A percentile compares a stretch with the other conserved stretches of the same genome.
Conservation (phyloP, 495 filamentous ascomycete species). For the Aspergillus bridgeri region DNA sequence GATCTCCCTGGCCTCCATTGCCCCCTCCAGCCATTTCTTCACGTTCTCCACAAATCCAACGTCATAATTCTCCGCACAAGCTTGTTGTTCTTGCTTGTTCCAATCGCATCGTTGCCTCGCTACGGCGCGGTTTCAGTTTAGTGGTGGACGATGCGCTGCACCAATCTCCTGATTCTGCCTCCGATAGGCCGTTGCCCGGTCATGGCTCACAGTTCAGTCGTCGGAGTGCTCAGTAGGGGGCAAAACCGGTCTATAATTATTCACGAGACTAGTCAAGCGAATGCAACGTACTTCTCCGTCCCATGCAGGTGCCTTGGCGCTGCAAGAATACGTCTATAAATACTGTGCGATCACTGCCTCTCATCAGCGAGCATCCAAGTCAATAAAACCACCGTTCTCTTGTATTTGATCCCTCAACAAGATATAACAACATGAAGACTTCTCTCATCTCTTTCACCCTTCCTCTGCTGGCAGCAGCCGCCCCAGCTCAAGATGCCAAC, state of each 20-base stretch:
- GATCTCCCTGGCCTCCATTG: not conserved
- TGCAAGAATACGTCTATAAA: not conserved
- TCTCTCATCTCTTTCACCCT: conserved; percentile 23
- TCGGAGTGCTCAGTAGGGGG: not conserved
- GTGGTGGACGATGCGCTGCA: conserved; percentile 1
- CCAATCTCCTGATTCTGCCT: not conserved
- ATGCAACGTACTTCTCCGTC: not conserved
- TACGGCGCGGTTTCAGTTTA: conserved; percentile 5
- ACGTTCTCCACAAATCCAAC: conserved; percentile 2
- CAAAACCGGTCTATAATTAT: not conserved
- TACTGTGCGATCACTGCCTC: not conserved
- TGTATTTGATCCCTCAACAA: too few relatives aligned
- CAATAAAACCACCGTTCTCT: not conserved
- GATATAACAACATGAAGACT: conserved; percentile 28
- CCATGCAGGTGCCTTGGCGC: not conserved
- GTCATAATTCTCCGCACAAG: conserved; percentile 5
- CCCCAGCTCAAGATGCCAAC: conserved; percentile 16
- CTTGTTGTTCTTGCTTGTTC: not conserved
- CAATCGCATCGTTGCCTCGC: not conserved
- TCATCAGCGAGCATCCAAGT: not conserved
- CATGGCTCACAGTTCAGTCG: not conserved
- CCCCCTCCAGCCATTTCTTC: not conserved
- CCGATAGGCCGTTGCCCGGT: conserved; percentile 1
- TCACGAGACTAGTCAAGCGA: not conserved
- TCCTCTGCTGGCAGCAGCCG: conserved; percentile 30